Evolutionary conservation across 1,284 basidiomycete genomes (phyloP), one percentile per base, ranked within the genome.

Genomic region (Coniferiporia sulphurascens): DNA sequence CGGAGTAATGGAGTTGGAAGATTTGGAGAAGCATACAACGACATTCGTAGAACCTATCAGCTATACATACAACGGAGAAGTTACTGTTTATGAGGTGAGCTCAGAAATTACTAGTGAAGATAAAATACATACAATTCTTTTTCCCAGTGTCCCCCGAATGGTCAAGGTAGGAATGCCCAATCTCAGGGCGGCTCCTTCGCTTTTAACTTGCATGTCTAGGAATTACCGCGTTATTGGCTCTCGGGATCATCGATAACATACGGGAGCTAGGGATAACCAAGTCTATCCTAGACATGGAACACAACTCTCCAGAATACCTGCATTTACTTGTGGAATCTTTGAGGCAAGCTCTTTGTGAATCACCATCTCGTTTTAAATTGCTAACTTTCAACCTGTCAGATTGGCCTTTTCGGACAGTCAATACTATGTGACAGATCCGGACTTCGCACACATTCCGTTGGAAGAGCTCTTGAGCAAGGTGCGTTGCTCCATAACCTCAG

Each of bases 161-260:
- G 95, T 13, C 95, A 98, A 83, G 95, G 91, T 73, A 66, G 57
- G 41, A 22, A 35, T 7, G 15, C 12, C 15, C 13, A 22, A 22
- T 44, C 12, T 27, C 48, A 21, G 13, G 22, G n/a, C 22, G 36
- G 36, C 22, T 44, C 6, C 13, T 34, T n/a, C 13, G 38, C 12
- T 41, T 2, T 41, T 10, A 41, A 15, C 9, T 41, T 10, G 9
- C 15, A 41, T 41, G 7, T 41, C 3, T 15, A 87, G 85, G 86
- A 32, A 82, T 98, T n/a, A 94, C 93, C 1, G 93, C 95, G 0
- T 80, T 98, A 9, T 76, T 98, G 50, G 93, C 95, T 4, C 79
- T 98, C 7, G 96, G 95, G 1, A 93, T 99, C 58, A 76, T 99
- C 48, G 95, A 98, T 67, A 84, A 82, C 34, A 80, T 96, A 21